Percentiles rank a stretch among this genome's conserved stretches.
These are phyloP conservation scores for Gastrolobium villosum DNA, from an alignment of 306 rosid genomes.

Conservation along the genomic window DNA sequence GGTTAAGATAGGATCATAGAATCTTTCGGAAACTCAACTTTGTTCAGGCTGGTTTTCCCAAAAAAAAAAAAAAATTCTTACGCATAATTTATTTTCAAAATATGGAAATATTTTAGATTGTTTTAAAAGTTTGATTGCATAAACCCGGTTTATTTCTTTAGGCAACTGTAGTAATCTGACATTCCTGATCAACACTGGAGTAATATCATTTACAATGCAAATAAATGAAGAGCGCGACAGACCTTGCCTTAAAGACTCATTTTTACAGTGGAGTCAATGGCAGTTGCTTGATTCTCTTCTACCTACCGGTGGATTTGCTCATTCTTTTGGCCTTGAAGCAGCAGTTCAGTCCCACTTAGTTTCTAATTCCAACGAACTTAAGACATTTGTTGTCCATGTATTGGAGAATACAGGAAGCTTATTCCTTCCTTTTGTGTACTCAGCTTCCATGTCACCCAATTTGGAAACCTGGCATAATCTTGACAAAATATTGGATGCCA, in stretches of 20 bases:
- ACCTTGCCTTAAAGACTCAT: conserved; percentile 46
- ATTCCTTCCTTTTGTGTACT: conserved; percentile 82
- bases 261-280: conserved; percentile 80
- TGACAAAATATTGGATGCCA: conserved; percentile 75
- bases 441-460: conserved; percentile 67
- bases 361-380: conserved; percentile 68
- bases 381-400: conserved; percentile 67
- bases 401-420: conserved; percentile 88
- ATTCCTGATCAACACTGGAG: background rate
- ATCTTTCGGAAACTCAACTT: conserved; percentile 5
- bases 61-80: conserved; percentile 22
- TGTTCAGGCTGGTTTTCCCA: conserved; percentile 10
- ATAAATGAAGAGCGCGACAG: conserved; percentile 28
- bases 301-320: conserved; percentile 95
- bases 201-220: conserved; percentile 51
- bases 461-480: conserved; percentile 69
- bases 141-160: conserved; percentile 42
- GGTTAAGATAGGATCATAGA: background rate
- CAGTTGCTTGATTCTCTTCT: conserved; percentile 84
- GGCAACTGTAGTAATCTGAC: conserved; percentile 46
- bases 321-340: conserved; percentile 88
- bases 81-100: conserved; percentile 31
- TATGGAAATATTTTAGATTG: conserved; percentile 18
- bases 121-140: conserved; percentile 33
- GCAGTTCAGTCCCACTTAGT: conserved; percentile 77